A percentile compares a stretch with the other conserved stretches of the same genome.
Evolutionary conservation across 2,329 filamentous ascomycete genomes (phyloP).

Genomic region (Pseudocercospora crystallina): DNA sequence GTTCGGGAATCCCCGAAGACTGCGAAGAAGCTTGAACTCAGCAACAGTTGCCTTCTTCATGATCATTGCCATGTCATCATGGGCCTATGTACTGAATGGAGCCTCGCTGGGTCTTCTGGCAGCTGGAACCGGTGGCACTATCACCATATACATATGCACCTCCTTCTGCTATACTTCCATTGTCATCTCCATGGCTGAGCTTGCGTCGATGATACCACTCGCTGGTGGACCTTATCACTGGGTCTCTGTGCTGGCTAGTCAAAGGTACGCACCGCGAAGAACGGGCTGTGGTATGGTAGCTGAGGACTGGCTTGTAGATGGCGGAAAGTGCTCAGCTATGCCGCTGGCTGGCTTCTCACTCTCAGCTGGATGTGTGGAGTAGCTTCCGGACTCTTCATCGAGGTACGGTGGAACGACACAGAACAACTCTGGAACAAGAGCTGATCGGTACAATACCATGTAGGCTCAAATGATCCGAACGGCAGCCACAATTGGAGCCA

Average conservation of each 20-base stretch:
- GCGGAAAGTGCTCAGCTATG: conserved; percentile 8
- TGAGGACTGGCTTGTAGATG: no score
- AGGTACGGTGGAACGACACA: no score
- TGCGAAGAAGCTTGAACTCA: conserved; percentile 3
- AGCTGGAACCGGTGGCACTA: conserved; percentile 7
- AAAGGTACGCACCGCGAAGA: neutral
- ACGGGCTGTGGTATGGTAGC: no score
- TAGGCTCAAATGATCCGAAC: conserved; percentile 5
- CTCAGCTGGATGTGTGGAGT: conserved; percentile 13
- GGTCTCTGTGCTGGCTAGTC: neutral
- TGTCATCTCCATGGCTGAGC: conserved; percentile 3
- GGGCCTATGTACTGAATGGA: conserved; percentile 7
- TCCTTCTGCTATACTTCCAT: conserved; percentile 1
- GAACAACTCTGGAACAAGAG: no score
- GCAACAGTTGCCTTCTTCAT: conserved; percentile 11
- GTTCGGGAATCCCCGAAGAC: conserved; percentile 1
- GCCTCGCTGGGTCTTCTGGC: conserved; percentile 2
- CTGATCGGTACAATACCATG: conserved; percentile 7
- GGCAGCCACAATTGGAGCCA: neutral
- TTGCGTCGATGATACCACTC: conserved; percentile 1
- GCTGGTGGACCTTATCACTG: conserved; percentile 4
- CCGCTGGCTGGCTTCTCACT: conserved; percentile 13
- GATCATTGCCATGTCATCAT: conserved; percentile 6
- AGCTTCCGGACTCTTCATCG: neutral
- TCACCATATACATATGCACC: conserved; percentile 2